Evolutionary conservation across 257 asterid species (phyloP), one percentile per base, ranked within the genome.

Genomic region (Solanum okadae): DNA sequence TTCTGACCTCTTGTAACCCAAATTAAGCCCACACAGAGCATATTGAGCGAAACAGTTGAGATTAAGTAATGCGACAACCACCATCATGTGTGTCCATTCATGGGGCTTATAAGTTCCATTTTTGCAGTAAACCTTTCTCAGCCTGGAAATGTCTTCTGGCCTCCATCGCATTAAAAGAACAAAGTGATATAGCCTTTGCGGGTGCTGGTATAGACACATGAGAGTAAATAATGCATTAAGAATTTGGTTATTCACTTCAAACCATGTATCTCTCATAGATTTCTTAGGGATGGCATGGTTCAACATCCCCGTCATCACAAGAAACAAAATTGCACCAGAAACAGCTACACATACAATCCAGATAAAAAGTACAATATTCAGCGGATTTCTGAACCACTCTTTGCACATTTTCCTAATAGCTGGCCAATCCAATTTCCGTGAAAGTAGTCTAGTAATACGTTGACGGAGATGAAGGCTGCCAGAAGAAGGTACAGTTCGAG

Each of bases 61-160:
- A 68, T 96, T 93, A 82, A 95, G 97, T 87, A 95, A 88, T 84
- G 83, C 40, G n/a, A 96, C 91, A 18, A 96, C 98, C 37, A 94
- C 96, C 98, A 95, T 94, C 98, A 95, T 95, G 89, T 96, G 98
- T 44, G 92, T 89, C 98, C 98, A 95, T 88, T 96, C 98, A 63
- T 94, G 93, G 72, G 97, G 98, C 89, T 96, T 96, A 88, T 96
- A 94, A 42, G 95, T 88, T 15, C 93, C 98, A 8, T 96, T 87
- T 88, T 96, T 93, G 94, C 98, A 95, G 88, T 95, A 95, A 61
- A 46, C 81, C 90, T 93, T 95, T 46, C 98, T 90, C 52, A 96
- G 98, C 92, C 92, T 94, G 35, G 92, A 82, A 87, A 96, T 89
- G 34, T 94, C 94, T 81, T 92, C 92, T 0, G 86, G 86, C 89